phyloP scores from a whole-genome alignment of 31 red algal genomes.

The Endocladia muricata region DNA sequence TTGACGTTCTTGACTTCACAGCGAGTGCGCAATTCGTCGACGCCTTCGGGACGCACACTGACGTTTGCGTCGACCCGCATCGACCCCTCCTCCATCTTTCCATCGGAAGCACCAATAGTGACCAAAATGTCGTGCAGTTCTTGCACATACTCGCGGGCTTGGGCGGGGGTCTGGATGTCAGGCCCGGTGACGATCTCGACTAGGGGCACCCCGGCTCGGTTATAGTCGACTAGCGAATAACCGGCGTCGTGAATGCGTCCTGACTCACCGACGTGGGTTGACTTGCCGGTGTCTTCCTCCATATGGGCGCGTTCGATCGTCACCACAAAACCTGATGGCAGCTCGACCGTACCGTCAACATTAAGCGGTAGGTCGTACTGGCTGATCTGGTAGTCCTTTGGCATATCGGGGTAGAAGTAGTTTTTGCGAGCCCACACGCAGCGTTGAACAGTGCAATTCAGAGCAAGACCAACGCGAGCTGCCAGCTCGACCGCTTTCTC shows the following conservation, averaged over 20 bases:
- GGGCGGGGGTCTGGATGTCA: neutral
- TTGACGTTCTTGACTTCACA: neutral
- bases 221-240: neutral
- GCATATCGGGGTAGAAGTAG: neutral
- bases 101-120: neutral
- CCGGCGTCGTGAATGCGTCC: too few relatives aligned
- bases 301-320: neutral
- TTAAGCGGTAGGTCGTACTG: neutral
- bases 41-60: neutral
- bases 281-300: neutral
- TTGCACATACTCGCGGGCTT: neutral
- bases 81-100: constrained; percentile 1
- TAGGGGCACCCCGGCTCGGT: neutral
- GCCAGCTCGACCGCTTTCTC: neutral
- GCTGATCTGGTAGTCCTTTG: neutral
- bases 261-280: neutral
- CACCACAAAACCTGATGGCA: neutral
- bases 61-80: neutral
- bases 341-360: neutral
- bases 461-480: neutral
- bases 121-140: neutral
- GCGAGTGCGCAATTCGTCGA: neutral
- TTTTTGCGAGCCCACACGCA: neutral
- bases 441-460: neutral
- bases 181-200: neutral